Percentiles rank a stretch among this genome's conserved stretches.
phyloP scores from a whole-genome alignment of 1,284 basidiomycete species.

The Entoloma clypeatum region DNA sequence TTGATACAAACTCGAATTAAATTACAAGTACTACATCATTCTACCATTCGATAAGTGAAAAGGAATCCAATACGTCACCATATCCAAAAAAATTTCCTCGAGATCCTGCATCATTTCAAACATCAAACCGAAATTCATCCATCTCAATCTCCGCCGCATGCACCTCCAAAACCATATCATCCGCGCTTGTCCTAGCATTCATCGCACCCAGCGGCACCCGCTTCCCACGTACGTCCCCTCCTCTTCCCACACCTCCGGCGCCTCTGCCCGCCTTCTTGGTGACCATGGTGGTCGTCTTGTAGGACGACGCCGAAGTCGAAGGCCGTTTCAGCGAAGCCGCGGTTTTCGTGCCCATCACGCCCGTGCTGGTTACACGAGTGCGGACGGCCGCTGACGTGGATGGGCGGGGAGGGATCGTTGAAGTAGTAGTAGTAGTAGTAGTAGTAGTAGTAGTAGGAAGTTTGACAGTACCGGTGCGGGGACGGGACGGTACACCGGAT shows the following conservation, averaged over 20 bases:
- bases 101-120: conserved; percentile 19
- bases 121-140: conserved; percentile 28
- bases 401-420: conserved; percentile 8
- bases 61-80: too few species aligned
- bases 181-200: conserved; percentile 5
- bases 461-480: neutral
- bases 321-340: conserved; percentile 8
- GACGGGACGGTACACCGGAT: neutral
- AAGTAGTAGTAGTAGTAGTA: neutral
- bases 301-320: conserved; percentile 11
- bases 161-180: conserved; percentile 11
- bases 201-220: neutral
- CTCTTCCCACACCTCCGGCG: neutral
- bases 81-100: too few species aligned
- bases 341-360: neutral
- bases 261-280: neutral
- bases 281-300: conserved; percentile 3
- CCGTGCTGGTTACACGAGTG: conserved; percentile 7
- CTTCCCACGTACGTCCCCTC: neutral
- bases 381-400: conserved; percentile 9
- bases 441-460: neutral
- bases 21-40: too few species aligned
- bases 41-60: too few species aligned
- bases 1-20: too few species aligned
- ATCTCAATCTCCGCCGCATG: too few species aligned